Base-by-base conservation (phyloP, 768 basidiomycete species). In the Wakefieldia striispora region DNA sequence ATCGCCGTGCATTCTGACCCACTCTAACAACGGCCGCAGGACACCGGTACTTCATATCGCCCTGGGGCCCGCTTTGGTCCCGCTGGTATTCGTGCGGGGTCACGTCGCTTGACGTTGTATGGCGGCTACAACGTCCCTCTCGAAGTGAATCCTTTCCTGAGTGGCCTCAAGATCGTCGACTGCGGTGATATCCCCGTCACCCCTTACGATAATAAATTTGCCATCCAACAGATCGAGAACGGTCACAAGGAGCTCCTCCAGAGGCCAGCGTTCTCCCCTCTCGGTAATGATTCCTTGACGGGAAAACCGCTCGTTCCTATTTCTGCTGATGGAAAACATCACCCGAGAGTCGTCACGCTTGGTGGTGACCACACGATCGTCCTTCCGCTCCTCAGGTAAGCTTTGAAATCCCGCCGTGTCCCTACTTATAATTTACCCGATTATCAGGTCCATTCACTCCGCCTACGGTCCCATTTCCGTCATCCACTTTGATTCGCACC, bases 281-380 rank as follows among this genome's bases (percentile, higher is more conserved):
- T 87, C 31, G 82, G 80, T 5, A 83, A 84, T 49, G 82, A 88
- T 57, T 72, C 80, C 0, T 45, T 76, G 43, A 84, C 82, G 13
- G 86, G 86, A 5, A 56, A 76, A 56, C 70, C 73, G 24, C 76
- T 87, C 19, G 61, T 70, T 13, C 81, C 86, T 17, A 67, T 88
- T 38, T 79, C 86, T 36, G 61, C 70, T 17, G 88, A 93, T 51
- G 88, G 87, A 12, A 81, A 80, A 61, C 73, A 80, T 47, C 91
- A 93, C 61, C 91, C 91, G 0, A 75, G 88, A 34, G 71, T 94
- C 47, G 77, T 94, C 52, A 88, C 90, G 19, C 80, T 93, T 29
- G 92, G 92, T 19, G 91, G 92, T 4, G 91, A 94, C 61, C 91
- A 93, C 63, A 91, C 90, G 9, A 89, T 93, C 53, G 89, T 83